Evolutionary conservation across 2,329 filamentous ascomycete species (phyloP).

Genomic region (Colletotrichum tropicicola): DNA sequence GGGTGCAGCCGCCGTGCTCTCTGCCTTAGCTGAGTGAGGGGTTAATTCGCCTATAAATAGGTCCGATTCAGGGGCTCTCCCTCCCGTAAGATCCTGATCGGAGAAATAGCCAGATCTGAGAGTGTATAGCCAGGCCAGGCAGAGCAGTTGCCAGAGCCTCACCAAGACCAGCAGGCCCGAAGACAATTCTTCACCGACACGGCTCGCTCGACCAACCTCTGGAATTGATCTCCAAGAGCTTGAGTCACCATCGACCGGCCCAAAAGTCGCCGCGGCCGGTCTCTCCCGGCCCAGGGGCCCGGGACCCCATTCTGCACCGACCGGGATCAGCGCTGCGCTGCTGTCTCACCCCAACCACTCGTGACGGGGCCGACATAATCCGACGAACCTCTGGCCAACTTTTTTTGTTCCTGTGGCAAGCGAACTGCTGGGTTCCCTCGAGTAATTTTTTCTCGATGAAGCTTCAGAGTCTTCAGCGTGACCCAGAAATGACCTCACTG

Average conservation of each 20-base stretch:
- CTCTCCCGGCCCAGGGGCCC: not conserved
- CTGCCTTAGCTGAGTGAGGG: conserved; percentile 17
- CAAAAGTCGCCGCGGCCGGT: not conserved
- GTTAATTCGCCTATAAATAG: conserved; percentile 24
- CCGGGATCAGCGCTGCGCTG: too few relatives aligned
- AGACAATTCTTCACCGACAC: not conserved
- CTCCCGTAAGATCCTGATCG: conserved; percentile 9
- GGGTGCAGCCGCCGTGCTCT: conserved; percentile 14
- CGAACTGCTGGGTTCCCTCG: not conserved
- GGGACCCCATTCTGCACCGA: not conserved
- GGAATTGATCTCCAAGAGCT: not conserved
- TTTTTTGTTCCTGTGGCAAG: not conserved
- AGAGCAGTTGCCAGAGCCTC: not conserved
- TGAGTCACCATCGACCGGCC: conserved; percentile 16
- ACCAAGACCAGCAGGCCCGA: not conserved
- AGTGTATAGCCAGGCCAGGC: not conserved
- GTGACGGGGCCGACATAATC: not conserved
- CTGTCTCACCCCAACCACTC: not conserved
- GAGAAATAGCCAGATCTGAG: not conserved
- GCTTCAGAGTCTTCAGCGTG: not conserved
- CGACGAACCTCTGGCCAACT: not conserved
- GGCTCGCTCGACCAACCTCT: not conserved
- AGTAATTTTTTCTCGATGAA: not conserved
- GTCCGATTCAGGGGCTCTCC: not conserved
- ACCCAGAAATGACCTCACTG: not conserved